Conservation (phyloP, 352 stramenopile species). For the Pythium scleroteichum region DNA sequence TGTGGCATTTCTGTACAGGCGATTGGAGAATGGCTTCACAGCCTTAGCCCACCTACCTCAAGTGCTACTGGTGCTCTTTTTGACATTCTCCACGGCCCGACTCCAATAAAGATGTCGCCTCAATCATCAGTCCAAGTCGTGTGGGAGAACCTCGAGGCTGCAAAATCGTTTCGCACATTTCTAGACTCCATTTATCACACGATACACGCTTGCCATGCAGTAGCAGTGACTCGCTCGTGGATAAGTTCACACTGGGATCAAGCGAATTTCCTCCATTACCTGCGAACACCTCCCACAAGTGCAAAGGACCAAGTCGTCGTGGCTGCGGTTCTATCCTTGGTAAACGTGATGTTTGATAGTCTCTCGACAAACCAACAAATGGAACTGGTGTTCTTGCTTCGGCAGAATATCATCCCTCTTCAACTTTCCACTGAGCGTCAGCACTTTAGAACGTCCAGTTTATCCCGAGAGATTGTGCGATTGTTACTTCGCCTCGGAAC, state of each 20-base stretch:
- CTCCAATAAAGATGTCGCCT: background rate
- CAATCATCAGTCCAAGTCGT: background rate
- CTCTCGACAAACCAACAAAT: slow-evolving; percentile 46
- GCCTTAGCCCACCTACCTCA: too few relatives aligned
- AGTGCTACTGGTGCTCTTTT: too few relatives aligned
- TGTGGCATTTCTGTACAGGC: slow-evolving; percentile 1
- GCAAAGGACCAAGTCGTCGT: slow-evolving; percentile 56
- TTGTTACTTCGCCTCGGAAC: slow-evolving; percentile 51
- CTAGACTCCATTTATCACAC: slow-evolving; percentile 67
- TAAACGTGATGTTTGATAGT: slow-evolving; percentile 37
- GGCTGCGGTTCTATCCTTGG: slow-evolving; percentile 36
- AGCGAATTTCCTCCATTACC: slow-evolving; percentile 14
- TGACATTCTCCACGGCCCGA: background rate
- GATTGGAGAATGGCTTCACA: background rate
- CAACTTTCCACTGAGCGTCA: slow-evolving; percentile 10
- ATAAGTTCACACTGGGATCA: slow-evolving; percentile 43
- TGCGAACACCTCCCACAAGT: slow-evolving; percentile 23
- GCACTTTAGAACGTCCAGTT: slow-evolving; percentile 17
- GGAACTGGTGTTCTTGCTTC: slow-evolving; percentile 47
- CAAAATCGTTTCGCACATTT: slow-evolving; percentile 60
- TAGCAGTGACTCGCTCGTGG: slow-evolving; percentile 20
- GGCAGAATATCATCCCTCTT: slow-evolving; percentile 53
- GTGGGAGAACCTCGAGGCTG: slow-evolving; percentile 13
- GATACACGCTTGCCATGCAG: slow-evolving; percentile 38
- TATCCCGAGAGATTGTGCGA: slow-evolving; percentile 43